phyloP scores from a whole-genome alignment of 2,329 filamentous ascomycete species.

The Aureobasidium subglaciale region DNA sequence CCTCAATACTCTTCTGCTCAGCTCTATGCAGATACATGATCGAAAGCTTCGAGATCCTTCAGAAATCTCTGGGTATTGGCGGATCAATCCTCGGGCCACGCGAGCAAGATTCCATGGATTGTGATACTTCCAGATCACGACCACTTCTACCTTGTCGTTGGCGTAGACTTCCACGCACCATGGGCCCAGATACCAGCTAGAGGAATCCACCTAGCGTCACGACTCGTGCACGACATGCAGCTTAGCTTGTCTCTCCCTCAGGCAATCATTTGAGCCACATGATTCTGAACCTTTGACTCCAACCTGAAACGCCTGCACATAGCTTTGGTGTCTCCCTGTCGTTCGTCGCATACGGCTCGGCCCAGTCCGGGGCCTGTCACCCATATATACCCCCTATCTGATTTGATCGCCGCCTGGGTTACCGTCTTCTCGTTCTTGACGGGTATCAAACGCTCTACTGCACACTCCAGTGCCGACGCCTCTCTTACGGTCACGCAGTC shows the following conservation, averaged over 20 bases:
- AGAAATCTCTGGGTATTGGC: too few species aligned
- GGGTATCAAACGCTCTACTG: background rate
- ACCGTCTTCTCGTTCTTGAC: too few species aligned
- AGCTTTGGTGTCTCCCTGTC: background rate
- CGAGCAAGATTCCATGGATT: too few species aligned
- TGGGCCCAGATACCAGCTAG: background rate
- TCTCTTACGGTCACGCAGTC: too few species aligned
- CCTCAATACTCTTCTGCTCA: background rate
- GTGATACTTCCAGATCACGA: too few species aligned
- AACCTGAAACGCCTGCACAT: background rate
- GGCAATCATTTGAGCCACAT: background rate
- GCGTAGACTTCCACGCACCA: background rate
- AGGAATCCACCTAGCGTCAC: background rate
- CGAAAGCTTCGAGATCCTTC: background rate
- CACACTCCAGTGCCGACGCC: background rate
- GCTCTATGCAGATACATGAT: background rate
- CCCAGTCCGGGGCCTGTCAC: conserved; percentile 4
- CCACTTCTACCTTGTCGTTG: background rate
- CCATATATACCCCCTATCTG: background rate
- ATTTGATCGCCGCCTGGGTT: too few species aligned
- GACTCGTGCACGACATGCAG: conserved; percentile 2
- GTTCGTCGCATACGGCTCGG: conserved; percentile 6
- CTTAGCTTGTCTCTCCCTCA: background rate
- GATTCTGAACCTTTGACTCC: background rate
- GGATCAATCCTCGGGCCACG: too few species aligned